phyloP scores from a whole-genome alignment of 306 rosid genomes.

The Gynostemma pentaphyllum region DNA sequence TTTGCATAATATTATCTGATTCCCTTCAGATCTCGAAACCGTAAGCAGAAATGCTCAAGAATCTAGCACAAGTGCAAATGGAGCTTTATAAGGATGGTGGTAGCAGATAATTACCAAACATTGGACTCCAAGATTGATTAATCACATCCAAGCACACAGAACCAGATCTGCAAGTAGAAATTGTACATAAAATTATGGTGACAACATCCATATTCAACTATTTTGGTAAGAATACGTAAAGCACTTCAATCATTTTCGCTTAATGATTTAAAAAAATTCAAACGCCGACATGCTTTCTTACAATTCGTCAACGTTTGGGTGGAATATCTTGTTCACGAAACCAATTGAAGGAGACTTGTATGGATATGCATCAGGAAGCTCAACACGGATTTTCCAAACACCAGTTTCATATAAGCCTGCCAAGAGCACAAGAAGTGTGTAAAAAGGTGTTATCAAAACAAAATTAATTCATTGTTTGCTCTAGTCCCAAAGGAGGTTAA shows the following conservation, averaged over 20 bases:
- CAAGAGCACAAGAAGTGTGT: neutral
- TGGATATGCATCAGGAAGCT: conserved; percentile 99
- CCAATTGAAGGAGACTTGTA: conserved; percentile 95
- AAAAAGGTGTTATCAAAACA: neutral
- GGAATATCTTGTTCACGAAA: conserved; percentile 92
- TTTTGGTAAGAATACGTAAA: neutral
- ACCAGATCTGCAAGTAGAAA: conserved; percentile 70
- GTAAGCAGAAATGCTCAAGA: neutral
- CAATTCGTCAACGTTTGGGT: conserved; percentile 97
- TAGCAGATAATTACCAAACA: conserved; percentile 56
- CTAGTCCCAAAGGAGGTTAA: neutral
- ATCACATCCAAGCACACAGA: conserved; percentile 98
- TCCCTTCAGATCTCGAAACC: neutral
- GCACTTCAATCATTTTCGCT: neutral
- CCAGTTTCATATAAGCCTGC: conserved; percentile 98
- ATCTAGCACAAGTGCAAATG: neutral
- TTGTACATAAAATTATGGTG: neutral
- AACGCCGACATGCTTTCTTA: conserved; percentile 26
- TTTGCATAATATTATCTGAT: neutral
- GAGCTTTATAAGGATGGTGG: neutral
- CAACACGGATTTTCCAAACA: conserved; percentile 90
- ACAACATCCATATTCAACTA: too few species aligned
- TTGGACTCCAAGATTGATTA: conserved; percentile 99
- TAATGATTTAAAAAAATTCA: neutral
- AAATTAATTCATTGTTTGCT: neutral